A percentile compares a stretch with the other conserved stretches of the same genome.
phyloP scores from a whole-genome alignment of 768 basidiomycete genomes.

The Neoboletus brunneissimus region DNA sequence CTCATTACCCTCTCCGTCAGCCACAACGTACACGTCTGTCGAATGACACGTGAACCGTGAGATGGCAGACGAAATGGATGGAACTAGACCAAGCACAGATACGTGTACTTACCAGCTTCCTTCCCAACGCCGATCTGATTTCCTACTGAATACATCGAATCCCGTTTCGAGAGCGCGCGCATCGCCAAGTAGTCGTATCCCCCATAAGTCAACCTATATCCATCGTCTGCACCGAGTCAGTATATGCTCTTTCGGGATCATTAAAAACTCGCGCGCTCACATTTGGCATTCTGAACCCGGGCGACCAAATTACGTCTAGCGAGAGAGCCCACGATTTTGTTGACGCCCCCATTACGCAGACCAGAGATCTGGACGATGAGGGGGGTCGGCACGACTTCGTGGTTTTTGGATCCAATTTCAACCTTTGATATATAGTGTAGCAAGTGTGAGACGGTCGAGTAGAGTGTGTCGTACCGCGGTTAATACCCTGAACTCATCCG shows the following conservation, averaged over 20 bases:
- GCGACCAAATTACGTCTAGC: constrained; percentile 91
- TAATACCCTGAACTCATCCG: constrained; percentile 94
- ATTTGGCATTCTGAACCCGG: constrained; percentile 88
- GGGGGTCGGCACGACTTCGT: constrained; percentile 87
- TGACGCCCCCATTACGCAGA: constrained; percentile 88
- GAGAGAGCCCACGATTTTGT: constrained; percentile 85
- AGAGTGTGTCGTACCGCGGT: constrained; percentile 61
- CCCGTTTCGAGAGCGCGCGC: constrained; percentile 86
- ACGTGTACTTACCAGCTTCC: constrained; percentile 70
- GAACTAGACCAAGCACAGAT: neutral
- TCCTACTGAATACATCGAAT: constrained; percentile 86
- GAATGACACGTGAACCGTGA: constrained; percentile 2
- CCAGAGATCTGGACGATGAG: constrained; percentile 92
- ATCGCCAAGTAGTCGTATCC: constrained; percentile 98
- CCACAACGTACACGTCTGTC: constrained; percentile 83
- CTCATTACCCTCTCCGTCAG: constrained; percentile 77
- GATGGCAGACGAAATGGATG: neutral
- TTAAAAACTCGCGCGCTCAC: constrained; percentile 40
- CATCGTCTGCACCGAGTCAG: constrained; percentile 68
- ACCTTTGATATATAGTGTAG: constrained; percentile 50
- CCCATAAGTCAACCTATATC: constrained; percentile 95
- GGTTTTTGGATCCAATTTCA: constrained; percentile 98
- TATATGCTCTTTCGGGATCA: neutral
- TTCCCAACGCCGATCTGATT: constrained; percentile 99
- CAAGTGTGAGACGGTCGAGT: neutral